Base-by-base conservation (phyloP, 257 asterid genomes). In the Nicotiana obtusifolia region DNA sequence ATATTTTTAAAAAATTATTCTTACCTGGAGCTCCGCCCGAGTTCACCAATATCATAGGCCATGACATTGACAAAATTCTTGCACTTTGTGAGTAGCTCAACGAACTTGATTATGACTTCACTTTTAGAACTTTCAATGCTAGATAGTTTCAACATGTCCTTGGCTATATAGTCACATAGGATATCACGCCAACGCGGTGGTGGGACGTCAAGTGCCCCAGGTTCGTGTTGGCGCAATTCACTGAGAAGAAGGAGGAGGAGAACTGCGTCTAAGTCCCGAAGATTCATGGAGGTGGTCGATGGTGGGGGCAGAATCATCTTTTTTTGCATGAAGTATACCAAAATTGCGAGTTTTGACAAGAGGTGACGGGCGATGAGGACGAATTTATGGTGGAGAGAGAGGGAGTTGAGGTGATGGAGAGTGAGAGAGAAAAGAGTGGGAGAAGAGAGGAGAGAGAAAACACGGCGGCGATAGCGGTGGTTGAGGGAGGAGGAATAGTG, bases 361-460 rank as follows among this genome's bases (percentile, higher is more conserved):
- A 92, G 95, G 90, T 92, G 88, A 84, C 87, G 89, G 87, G 95
- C 93, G 62, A 95, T 87, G 89, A 95, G 97, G 80, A 91, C 88
- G 86, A 93, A 92, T 22, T 92, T 95, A 49, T 85, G 86, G 85
- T 71, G 94, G 87, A 91, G 97, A 47, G 98, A 88, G 82, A 92
- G 93, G 81, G 97, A 87, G n/a, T 90, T 94, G 82, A 95, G 97
- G 94, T 86, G 90, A 88, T 86, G 92, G 91, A 95, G 90, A 15
- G 97, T 85, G 89, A 93, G 90, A 84, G 89, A 81, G 89, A 93
- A 95, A 85, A 88, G 88, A 41, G 85, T 61, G 6, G 97, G 97
- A 84, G 94, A 87, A 82, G 97, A 89, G 85, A 95, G 93, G 85
- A 95, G 86, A 7, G 91, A 28, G 79, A 86, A 79, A 84, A 92